Base-by-base conservation (phyloP, 768 basidiomycete species). In the Tricholoma flavovirens region DNA sequence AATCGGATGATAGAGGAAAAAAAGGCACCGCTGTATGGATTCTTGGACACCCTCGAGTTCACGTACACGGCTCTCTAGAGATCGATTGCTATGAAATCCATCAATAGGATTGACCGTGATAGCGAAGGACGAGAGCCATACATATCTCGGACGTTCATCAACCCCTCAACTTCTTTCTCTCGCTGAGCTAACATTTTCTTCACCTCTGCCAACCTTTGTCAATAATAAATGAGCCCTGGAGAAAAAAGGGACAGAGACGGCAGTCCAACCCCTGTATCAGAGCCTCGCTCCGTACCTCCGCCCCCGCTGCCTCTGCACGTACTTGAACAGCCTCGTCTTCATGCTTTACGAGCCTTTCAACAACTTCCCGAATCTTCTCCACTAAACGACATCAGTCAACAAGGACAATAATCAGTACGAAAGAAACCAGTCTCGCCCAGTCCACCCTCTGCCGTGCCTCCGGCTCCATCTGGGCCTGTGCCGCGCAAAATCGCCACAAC, bases 301-400 rank as follows among this genome's bases (percentile, higher is more conserved):
- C 5, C 15, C 40, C 51, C 1, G 66, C 65, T 2, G 68, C 62
- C 19, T 60, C 60, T 1, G 67, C 61, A 0, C 70, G 60, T 1
- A 58, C 59, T 35, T 63, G 67, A 10, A 71, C 50, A 9, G 67
- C 54, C 36, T 73, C 71, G 14, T 57, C 54, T 53, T 76, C 73
- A n/a, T 67, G 58, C 10, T 56, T 57, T 5, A 61, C 50, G 11
- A 75, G 51, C 8, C 62, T 57, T 6, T 62, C 64, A 2, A 64
- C 59, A 6, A 73, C 48, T 6, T 62, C 58, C 12, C 62, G 60
- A 2, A 71, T 40, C n/a, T 60, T 66, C 14, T 53, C 51, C 22
- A 64, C 73, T 72, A 46, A 8, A 33, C 17, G 14, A 29, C 14
- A 14, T 33, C 21, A 15, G 35, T 40, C 17, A 45, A 21, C 21